Conservation (phyloP, 1,139 yeast genomes). For the Debaryomycetaceae sp. region DNA sequence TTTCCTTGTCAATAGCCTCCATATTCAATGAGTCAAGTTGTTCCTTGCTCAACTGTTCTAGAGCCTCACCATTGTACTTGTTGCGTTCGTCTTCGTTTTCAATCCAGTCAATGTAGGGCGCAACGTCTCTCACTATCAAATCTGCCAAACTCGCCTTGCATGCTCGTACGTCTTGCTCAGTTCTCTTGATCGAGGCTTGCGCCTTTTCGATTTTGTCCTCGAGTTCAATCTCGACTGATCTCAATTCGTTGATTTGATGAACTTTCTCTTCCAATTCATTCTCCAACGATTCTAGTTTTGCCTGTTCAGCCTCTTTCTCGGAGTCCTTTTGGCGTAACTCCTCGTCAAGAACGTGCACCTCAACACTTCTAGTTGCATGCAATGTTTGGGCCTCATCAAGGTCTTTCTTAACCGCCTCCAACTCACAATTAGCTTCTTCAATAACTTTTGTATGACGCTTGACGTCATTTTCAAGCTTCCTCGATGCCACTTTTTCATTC, state of each 20-base stretch:
- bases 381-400: conserved; percentile 22
- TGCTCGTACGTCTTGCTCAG: conserved; percentile 32
- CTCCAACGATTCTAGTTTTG: conserved; percentile 34
- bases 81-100: conserved; percentile 30
- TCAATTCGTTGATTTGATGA: conserved; percentile 53
- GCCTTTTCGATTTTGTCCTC: conserved; percentile 62
- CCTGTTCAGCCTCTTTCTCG: conserved; percentile 30
- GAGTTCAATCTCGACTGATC: conserved; percentile 68
- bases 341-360: conserved; percentile 29
- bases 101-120: conserved; percentile 48
- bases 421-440: conserved; percentile 38
- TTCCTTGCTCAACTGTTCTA: conserved; percentile 46
- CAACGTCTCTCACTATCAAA: conserved; percentile 50
- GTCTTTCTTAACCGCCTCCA: conserved; percentile 26
- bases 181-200: conserved; percentile 37
- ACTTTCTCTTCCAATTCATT: conserved; percentile 47
- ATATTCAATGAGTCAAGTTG: conserved; percentile 51
- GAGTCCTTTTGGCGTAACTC: conserved; percentile 21
- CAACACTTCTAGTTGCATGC: conserved; percentile 31
- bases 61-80: conserved; percentile 29
- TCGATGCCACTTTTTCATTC: conserved; percentile 53
- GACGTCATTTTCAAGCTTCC: conserved; percentile 66
- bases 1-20: conserved; percentile 46
- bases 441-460: conserved; percentile 49
- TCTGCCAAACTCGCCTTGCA: conserved; percentile 34